phyloP scores from a whole-genome alignment of 192 early-diverging fungal genomes.

The Endogone sp. region DNA sequence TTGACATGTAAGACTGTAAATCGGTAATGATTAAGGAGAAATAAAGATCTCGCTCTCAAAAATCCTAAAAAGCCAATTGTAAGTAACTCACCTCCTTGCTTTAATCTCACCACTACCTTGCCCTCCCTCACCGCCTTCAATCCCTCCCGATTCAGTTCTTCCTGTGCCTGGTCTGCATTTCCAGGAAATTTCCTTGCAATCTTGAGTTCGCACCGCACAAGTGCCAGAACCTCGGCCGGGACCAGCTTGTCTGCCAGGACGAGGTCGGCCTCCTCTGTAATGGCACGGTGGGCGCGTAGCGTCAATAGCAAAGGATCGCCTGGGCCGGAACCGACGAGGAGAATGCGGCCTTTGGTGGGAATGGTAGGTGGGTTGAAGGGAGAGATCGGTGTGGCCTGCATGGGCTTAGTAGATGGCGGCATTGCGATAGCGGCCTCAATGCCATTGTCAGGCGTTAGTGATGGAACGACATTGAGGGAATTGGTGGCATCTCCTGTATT shows the following conservation, averaged over 20 bases:
- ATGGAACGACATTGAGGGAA: too few relatives aligned
- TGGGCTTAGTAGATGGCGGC: not conserved
- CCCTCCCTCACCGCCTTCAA: conserved; percentile 60
- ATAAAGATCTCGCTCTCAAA: not conserved
- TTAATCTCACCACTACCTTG: conserved; percentile 78
- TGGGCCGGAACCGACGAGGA: conserved; percentile 82
- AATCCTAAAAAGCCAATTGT: conserved; percentile 12
- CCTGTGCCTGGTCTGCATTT: conserved; percentile 70
- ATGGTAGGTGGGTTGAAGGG: not conserved
- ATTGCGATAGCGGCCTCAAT: too few relatives aligned
- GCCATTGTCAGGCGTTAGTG: too few relatives aligned
- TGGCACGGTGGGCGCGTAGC: conserved; percentile 58
- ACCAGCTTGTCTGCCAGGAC: conserved; percentile 84
- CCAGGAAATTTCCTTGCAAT: conserved; percentile 73
- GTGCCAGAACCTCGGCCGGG: conserved; percentile 52
- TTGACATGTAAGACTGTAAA: not conserved
- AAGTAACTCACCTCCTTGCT: too few relatives aligned
- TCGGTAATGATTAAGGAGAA: not conserved
- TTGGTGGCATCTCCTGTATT: too few relatives aligned
- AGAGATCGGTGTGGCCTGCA: not conserved
- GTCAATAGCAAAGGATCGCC: conserved; percentile 85
- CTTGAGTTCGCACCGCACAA: conserved; percentile 47
- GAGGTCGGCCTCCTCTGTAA: conserved; percentile 69
- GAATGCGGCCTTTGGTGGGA: conserved; percentile 41
- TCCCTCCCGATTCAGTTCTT: conserved; percentile 68